A percentile compares a stretch with the other conserved stretches of the same genome.
phyloP scores from a whole-genome alignment of 2,329 filamentous ascomycete species.

The Paradendryphiella salina region DNA sequence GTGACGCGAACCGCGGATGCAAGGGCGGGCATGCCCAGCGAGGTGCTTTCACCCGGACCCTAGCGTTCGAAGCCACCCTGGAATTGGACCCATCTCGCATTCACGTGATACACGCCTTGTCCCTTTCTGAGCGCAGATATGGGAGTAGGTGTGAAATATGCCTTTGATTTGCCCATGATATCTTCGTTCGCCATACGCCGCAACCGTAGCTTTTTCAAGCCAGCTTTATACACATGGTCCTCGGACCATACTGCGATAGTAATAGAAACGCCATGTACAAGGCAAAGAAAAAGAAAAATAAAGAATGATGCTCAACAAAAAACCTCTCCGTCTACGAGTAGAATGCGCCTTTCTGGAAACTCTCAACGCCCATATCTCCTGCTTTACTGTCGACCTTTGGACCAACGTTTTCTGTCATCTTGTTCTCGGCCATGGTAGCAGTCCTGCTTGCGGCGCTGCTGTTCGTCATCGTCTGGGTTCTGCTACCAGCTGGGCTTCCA shows the following conservation, averaged over 20 bases:
- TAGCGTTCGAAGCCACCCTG: neutral
- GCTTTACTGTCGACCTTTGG: slow-evolving; percentile 62
- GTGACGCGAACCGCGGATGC: slow-evolving; percentile 4
- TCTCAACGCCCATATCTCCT: slow-evolving; percentile 67
- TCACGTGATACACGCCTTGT: neutral
- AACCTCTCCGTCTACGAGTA: slow-evolving; percentile 56
- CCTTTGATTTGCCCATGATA: slow-evolving; percentile 12
- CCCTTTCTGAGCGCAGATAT: neutral
- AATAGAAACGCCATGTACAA: slow-evolving; percentile 14
- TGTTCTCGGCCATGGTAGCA: slow-evolving; percentile 51
- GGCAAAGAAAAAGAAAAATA: no score
- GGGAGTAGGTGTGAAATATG: neutral
- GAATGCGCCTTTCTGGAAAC: slow-evolving; percentile 71
- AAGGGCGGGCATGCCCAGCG: neutral
- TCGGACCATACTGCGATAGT: slow-evolving; percentile 1
- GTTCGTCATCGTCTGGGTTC: slow-evolving; percentile 60
- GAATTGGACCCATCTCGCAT: neutral
- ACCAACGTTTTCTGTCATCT: slow-evolving; percentile 47
- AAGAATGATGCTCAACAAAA: slow-evolving; percentile 14
- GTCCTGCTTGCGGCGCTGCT: slow-evolving; percentile 47
- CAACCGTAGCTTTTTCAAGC: slow-evolving; percentile 30
- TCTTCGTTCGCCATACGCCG: slow-evolving; percentile 19
- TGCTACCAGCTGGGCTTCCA: slow-evolving; percentile 52
- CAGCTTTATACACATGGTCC: slow-evolving; percentile 17
- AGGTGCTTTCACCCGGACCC: neutral